Base-by-base conservation (phyloP, 495 filamentous ascomycete genomes). In the Aspergillus ostianus region DNA sequence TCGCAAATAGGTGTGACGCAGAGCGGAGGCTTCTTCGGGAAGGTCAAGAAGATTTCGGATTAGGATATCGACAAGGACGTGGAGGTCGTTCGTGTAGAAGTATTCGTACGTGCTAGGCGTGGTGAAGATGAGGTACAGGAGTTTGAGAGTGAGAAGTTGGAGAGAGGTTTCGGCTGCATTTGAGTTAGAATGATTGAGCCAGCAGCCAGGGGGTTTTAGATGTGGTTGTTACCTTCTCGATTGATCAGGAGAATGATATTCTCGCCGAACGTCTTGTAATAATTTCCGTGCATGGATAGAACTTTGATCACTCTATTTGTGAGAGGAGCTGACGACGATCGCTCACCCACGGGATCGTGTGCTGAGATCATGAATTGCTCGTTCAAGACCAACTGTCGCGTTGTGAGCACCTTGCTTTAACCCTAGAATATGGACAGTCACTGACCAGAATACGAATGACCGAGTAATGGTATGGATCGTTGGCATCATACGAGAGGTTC, bases 171-270 rank as follows among this genome's bases (percentile, higher is more conserved):
- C 92, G 52, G 78, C 83, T 85, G 53, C 27, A 55, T 20, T 59
- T 70, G 84, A 29, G 12, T 36, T 30, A 26, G 6, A n/a, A 48
- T 48, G 23, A 6, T 21, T 47, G 10, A 10, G 12, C 36, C 13
- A 41, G 17, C 4, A 41, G 17, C 13, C 12, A 21, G 21, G 10
- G 9, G n/a, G 32, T 44, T 44, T 10, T 2, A 21, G 12, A 7
- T 17, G 10, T 26, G 32, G n/a, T 26, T 17, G 17, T 55, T 70
- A 85, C 90, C 92, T 80, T 98, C 94, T 63, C 94, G 89, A 71
- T 98, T 98, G 44, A 98, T 85, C 9, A 98, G 84, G 13, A 98
- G 82, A 64, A 98, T 98, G 66, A 98, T 90, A 70, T 98, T 98
- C 75, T 97, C 93, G 55, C 94, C 94, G 74, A 98, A 98, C 2